These are phyloP conservation scores for Debaryomyces sp. DNA, from an alignment of 1,139 yeast species.

Conservation along the genomic window DNA sequence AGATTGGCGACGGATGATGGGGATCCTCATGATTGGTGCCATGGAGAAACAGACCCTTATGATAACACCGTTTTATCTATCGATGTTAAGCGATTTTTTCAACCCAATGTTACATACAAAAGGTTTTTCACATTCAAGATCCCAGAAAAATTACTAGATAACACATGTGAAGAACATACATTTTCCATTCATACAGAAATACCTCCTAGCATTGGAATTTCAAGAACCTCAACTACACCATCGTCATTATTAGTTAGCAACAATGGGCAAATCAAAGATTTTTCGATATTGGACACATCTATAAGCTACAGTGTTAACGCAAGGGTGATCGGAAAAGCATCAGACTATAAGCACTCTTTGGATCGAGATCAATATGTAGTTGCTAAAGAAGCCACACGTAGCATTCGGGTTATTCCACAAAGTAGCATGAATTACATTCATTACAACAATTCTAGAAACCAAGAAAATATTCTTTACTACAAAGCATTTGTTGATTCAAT, in stretches of 20 bases:
- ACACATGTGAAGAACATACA: conserved; percentile 41
- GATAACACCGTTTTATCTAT: conserved; percentile 43
- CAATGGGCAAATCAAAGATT: conserved; percentile 29
- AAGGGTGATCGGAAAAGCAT: conserved; percentile 46
- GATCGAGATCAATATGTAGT: conserved; percentile 39
- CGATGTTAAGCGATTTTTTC: conserved; percentile 40
- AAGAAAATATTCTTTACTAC: conserved; percentile 32
- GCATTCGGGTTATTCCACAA: conserved; percentile 41
- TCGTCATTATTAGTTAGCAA: conserved; percentile 27
- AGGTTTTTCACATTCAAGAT: conserved; percentile 45
- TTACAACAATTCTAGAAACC: conserved; percentile 20
- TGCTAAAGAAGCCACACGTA: conserved; percentile 36
- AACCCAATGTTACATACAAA: conserved; percentile 44
- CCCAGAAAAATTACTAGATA: conserved; percentile 47
- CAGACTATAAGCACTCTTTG: conserved; percentile 29
- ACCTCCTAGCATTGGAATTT: conserved; percentile 43
- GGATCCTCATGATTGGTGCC: conserved; percentile 54
- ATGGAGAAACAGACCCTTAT: conserved; percentile 48
- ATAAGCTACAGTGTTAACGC: conserved; percentile 44
- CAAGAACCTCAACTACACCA: conserved; percentile 25
- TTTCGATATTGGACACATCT: conserved; percentile 42
- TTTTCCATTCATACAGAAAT: conserved; percentile 39
- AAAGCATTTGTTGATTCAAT: conserved; percentile 41
- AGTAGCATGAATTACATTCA: conserved; percentile 26
- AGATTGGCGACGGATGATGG: conserved; percentile 48